phyloP scores from a whole-genome alignment of 1,284 basidiomycete species.

The Papiliotrema flavescens region DNA sequence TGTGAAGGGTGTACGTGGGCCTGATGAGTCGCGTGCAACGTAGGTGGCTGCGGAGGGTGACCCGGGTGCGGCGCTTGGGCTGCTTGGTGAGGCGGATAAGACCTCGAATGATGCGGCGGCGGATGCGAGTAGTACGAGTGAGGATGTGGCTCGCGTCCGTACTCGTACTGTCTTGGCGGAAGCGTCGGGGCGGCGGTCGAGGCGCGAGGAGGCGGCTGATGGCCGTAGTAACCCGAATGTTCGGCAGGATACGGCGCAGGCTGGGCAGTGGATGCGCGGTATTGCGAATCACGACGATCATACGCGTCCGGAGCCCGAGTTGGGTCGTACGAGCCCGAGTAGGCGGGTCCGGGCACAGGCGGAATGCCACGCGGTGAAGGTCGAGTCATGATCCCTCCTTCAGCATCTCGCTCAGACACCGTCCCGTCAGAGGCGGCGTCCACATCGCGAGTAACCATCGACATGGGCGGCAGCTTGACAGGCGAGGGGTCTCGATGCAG shows the following conservation, averaged over 20 bases:
- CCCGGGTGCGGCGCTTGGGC: neutral
- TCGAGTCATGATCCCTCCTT: conserved; percentile 12
- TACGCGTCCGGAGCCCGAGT: neutral
- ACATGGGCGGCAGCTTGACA: neutral
- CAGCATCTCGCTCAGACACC: conserved; percentile 37
- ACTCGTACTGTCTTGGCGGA: neutral
- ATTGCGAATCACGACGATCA: neutral
- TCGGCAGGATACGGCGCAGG: neutral
- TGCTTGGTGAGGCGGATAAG: neutral
- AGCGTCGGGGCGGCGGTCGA: neutral
- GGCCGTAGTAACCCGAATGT: neutral
- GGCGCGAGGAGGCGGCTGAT: neutral
- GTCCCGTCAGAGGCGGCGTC: conserved; percentile 42
- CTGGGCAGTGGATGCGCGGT: neutral
- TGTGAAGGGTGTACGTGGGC: neutral
- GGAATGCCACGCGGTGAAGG: conserved; percentile 18
- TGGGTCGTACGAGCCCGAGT: neutral
- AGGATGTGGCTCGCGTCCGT: neutral
- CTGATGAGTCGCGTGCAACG: neutral
- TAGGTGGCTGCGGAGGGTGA: neutral
- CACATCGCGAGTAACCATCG: neutral
- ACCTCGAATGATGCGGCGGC: neutral
- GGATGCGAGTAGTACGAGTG: neutral
- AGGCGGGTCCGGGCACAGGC: conserved; percentile 3
- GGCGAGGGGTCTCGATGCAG: neutral